These are phyloP conservation scores for Schizosaccharomyces cryophilus DNA, from an alignment of 805 yeast species.

Conservation along the genomic window DNA sequence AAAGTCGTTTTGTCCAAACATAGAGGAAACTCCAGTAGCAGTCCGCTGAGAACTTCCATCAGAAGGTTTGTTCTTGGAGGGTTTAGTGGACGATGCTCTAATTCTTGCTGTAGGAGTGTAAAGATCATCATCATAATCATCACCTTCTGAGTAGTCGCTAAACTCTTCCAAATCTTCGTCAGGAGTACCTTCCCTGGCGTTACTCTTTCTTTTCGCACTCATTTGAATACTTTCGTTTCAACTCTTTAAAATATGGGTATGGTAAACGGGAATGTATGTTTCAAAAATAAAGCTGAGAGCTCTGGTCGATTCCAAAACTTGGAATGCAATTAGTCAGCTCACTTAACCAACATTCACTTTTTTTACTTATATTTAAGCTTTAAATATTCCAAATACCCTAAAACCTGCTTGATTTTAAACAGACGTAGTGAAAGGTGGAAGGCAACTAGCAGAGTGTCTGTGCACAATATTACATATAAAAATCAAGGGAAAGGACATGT, in stretches of 20 bases:
- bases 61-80: background rate
- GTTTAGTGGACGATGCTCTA: background rate
- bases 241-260: background rate
- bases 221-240: background rate
- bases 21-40: background rate
- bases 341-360: background rate
- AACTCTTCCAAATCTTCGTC: constrained; percentile 1
- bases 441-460: background rate
- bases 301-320: background rate
- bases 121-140: background rate
- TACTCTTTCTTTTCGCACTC: background rate
- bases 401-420: background rate
- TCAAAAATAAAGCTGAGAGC: background rate
- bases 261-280: background rate
- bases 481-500: no score
- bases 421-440: background rate
- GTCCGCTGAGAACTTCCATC: background rate
- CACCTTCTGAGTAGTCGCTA: background rate
- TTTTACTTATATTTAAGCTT: background rate
- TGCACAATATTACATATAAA: no score
- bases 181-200: background rate
- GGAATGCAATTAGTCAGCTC: background rate
- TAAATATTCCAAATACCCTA: background rate
- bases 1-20: constrained; percentile 1
- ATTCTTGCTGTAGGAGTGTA: background rate